A percentile compares a stretch with the other conserved stretches of the same genome.
Evolutionary conservation across 2,329 filamentous ascomycete species (phyloP).

Genomic region (Acrocalymma vagum): DNA sequence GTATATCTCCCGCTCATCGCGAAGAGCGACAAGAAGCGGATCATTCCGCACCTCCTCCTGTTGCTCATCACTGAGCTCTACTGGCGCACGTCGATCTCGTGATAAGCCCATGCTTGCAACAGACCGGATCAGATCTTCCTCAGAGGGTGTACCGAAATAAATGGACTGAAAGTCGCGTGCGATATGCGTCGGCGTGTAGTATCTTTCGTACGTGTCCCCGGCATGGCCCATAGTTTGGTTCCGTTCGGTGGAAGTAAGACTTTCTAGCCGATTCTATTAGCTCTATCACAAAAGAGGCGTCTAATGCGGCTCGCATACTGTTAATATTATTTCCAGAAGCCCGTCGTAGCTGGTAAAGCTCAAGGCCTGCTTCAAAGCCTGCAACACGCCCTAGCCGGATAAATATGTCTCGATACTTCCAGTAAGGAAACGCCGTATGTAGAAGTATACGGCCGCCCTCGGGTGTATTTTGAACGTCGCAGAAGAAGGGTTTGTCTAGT

Average conservation of each 20-base stretch:
- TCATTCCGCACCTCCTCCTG: conserved; percentile 16
- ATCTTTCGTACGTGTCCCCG: too few relatives aligned
- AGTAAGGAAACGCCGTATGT: conserved; percentile 9
- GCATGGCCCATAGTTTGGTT: conserved; percentile 6
- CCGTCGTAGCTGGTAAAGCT: conserved; percentile 11
- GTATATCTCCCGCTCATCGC: conserved; percentile 6
- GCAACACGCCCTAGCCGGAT: conserved; percentile 8
- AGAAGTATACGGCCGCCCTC: conserved; percentile 3
- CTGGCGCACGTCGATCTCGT: conserved; percentile 15
- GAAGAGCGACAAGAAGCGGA: conserved; percentile 12
- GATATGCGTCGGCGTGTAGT: too few relatives aligned
- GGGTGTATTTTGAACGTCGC: conserved; percentile 4
- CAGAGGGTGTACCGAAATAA: conserved; percentile 16
- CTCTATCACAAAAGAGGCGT: conserved; percentile 5
- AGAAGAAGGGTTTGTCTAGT: conserved; percentile 15
- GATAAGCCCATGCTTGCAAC: conserved; percentile 21
- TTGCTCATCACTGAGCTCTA: conserved; percentile 14
- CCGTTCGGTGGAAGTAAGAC: background rate
- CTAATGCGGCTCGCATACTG: too few relatives aligned
- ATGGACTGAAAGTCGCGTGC: too few relatives aligned
- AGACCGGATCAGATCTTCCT: conserved; percentile 17
- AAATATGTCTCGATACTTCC: conserved; percentile 12
- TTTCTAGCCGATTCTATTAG: conserved; percentile 4
- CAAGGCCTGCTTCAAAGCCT: conserved; percentile 6
- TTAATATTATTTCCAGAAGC: conserved; percentile 9